Conservation (phyloP, 2,329 filamentous ascomycete genomes). For the Thelonectria discophora region DNA sequence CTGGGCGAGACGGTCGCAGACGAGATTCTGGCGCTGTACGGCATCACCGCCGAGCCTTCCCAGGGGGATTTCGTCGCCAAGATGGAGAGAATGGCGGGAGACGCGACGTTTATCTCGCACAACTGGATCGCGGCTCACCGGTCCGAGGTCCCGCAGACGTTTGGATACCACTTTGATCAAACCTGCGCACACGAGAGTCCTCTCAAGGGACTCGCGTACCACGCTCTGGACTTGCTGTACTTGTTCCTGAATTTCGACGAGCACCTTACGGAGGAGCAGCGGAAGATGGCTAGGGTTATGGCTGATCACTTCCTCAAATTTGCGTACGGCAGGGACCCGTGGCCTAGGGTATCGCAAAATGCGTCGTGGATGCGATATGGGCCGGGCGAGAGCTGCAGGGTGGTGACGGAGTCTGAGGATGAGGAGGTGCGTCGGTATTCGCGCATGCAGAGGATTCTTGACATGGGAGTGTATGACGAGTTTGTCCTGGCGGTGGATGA, state of each 20-base stretch:
- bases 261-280: conserved; percentile 7
- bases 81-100: conserved; percentile 24
- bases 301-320: conserved; percentile 27
- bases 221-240: conserved; percentile 27
- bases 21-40: conserved; percentile 19
- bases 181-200: conserved; percentile 22
- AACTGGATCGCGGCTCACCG: conserved; percentile 25
- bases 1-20: conserved; percentile 3
- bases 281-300: conserved; percentile 12
- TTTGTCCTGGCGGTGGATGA: conserved; percentile 21
- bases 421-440: conserved; percentile 22
- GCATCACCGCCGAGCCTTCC: conserved; percentile 5
- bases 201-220: conserved; percentile 27
- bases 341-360: conserved; percentile 10
- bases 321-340: conserved; percentile 25
- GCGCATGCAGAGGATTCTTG: conserved; percentile 26
- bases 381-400: not conserved
- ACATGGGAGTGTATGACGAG: conserved; percentile 22
- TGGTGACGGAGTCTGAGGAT: conserved; percentile 25
- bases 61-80: conserved; percentile 1
- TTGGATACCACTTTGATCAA: conserved; percentile 31
- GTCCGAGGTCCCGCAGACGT: conserved; percentile 19
- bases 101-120: conserved; percentile 21
- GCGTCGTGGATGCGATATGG: conserved; percentile 27
- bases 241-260: conserved; percentile 30